Evolutionary conservation across 805 yeast genomes (phyloP).

Genomic region (Ogataea kodamae): DNA sequence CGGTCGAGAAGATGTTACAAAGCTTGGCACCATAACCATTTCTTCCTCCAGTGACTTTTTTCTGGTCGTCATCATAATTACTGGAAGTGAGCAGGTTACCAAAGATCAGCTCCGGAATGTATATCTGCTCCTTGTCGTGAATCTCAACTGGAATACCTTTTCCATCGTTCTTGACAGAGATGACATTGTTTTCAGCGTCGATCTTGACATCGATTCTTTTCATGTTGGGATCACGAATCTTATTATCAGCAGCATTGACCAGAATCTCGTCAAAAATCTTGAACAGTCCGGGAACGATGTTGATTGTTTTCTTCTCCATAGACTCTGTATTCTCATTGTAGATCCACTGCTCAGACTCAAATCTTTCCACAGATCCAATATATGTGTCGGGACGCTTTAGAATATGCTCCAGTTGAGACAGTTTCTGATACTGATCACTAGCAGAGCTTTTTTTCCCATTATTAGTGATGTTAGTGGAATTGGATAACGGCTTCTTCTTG

Average conservation of each 20-base stretch:
- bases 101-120: slow-evolving; percentile 93
- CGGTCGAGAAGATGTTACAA: slow-evolving; percentile 92
- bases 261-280: slow-evolving; percentile 95
- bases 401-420: slow-evolving; percentile 93
- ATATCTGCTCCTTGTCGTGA: slow-evolving; percentile 86
- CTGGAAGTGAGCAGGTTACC: slow-evolving; percentile 94
- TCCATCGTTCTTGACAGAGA: slow-evolving; percentile 88
- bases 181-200: slow-evolving; percentile 66
- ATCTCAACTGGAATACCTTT: slow-evolving; percentile 93
- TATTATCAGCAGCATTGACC: slow-evolving; percentile 98
- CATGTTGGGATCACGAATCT: slow-evolving; percentile 92
- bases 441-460: slow-evolving; percentile 34
- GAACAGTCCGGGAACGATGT: slow-evolving; percentile 91
- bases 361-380: slow-evolving; percentile 88
- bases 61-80: slow-evolving; percentile 91
- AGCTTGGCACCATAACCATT: slow-evolving; percentile 97
- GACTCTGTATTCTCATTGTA: slow-evolving; percentile 60
- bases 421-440: slow-evolving; percentile 82
- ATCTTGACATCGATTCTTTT: slow-evolving; percentile 79
- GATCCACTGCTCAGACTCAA: slow-evolving; percentile 81
- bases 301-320: slow-evolving; percentile 60
- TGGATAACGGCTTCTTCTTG: slow-evolving; percentile 37
- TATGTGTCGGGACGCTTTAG: slow-evolving; percentile 97
- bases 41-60: slow-evolving; percentile 97
- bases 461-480: slow-evolving; percentile 23